Base-by-base conservation (phyloP, 2,329 filamentous ascomycete species). In the Trichoderma koningii region DNA sequence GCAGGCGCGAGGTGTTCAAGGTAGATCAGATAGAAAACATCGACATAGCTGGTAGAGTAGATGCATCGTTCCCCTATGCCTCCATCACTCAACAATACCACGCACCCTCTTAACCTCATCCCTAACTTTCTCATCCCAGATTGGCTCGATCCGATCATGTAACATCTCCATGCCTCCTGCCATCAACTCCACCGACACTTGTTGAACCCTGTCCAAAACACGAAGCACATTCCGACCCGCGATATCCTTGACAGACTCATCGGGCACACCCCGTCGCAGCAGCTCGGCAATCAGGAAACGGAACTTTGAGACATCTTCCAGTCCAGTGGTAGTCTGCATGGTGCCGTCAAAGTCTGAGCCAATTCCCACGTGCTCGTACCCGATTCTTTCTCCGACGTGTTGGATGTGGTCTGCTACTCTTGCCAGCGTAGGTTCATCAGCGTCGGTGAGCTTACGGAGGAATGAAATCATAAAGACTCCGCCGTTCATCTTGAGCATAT, bases 401-500 rank as follows among this genome's bases (percentile, higher is more conserved):
- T 84, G 82, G 67, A 96, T 87, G 74, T 96, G 92, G 66, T 87
- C 82, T 0, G 86, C 91, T 3, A 96, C 91, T 66, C 92, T 89
- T 21, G 82, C 80, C 38, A 96, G 75, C 0, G 90, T 94, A 12
- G 86, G 84, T 67, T 92, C 88, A 45, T 79, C 77, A 2, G 87
- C 83, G 59, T 88, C 86, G 64, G 95, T 84, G 74, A 95, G 95
- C 26, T 87, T 87, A 0, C 91, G 90, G 5, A 64, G 79, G 73
- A 96, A 96, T 74, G 94, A 96, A 66, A 96, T 85, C 91, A 96
- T 95, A 52, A 96, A 89, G 12, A 96, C 72, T 7, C 88, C 88
- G 66, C 87, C 83, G 2, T 83, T 86, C 70, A 83, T 75, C 74
- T 89, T 89, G n/a, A 96, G 88, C 5, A 92, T 78, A 42, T 87